Base-by-base conservation (phyloP, 2,329 filamentous ascomycete genomes). In the Westerdykella aurantiaca region DNA sequence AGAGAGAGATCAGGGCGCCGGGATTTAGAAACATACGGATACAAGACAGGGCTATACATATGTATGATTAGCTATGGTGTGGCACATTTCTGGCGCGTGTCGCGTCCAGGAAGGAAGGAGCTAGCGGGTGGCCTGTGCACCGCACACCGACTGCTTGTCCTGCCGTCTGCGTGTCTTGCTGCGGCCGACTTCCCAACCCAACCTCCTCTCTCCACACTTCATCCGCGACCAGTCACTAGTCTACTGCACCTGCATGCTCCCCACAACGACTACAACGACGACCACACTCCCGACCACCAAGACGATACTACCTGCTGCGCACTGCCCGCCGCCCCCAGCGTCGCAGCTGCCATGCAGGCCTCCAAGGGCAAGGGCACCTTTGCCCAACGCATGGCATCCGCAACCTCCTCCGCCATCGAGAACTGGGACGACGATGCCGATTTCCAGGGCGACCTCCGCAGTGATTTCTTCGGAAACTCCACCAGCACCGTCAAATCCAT, bases 401-500 rank as follows among this genome's bases (percentile, higher is more conserved):
- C 84, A 75, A 79, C 79, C 38, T 76, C 79, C 55, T 51, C 53
- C 37, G 44, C 80, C 14, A 76, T 90, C 51, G 87, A 91, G 67
- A 83, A 80, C 67, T 93, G 74, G 74, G 73, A 76, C 64, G 71
- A 76, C 53, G 70, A 73, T 45, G 64, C 58, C 55, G 73, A 76
- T 60, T 72, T 76, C 46, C 43, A 45, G 22, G 42, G 37, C 40
- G 61, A 64, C 46, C 44, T 43, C 49, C 63, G 73, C 48, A 71
- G 86, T 80, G 85, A 90, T 60, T 82, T 90, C 61, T 85, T 70
- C 57, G 65, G 86, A 56, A 82, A 86, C 67, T 83, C 88, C 58
- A 72, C 83, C 53, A 80, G 86, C 57, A 83, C 85, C 16, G 77
- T 77, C 42, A 82, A 86, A 74, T 86, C 68, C 14, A 81, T 85